These are phyloP conservation scores for Massariosphaeria phaeospora DNA, from an alignment of 495 filamentous ascomycete genomes.

Conservation along the genomic window DNA sequence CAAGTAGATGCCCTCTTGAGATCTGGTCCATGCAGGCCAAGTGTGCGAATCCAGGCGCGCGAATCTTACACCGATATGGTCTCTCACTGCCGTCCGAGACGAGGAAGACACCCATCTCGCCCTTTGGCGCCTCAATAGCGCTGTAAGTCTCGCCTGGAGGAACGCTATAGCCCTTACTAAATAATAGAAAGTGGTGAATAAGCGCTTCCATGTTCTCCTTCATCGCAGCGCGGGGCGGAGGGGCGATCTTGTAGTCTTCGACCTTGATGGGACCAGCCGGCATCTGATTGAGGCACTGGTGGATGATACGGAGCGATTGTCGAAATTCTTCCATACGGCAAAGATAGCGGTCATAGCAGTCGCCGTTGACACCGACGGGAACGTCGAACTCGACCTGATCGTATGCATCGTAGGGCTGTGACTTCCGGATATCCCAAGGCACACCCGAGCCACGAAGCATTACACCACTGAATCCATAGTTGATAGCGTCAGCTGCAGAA, in stretches of 20 bases:
- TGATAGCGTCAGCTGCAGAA: conserved; percentile 83
- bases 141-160: conserved; percentile 98
- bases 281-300: conserved; percentile 99
- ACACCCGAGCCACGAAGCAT: conserved; percentile 97
- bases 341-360: conserved; percentile 98
- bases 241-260: conserved; percentile 98
- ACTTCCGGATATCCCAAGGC: conserved; percentile 97
- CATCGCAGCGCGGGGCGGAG: conserved; percentile 94
- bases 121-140: conserved; percentile 97
- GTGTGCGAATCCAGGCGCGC: conserved; percentile 95
- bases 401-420: conserved; percentile 93
- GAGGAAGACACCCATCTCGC: conserved; percentile 98
- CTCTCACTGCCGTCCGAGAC: conserved; percentile 94
- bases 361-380: conserved; percentile 90
- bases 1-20: conserved; percentile 82
- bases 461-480: conserved; percentile 92
- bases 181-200: conserved; percentile 98
- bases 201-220: conserved; percentile 99
- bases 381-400: conserved; percentile 97
- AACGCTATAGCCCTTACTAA: conserved; percentile 95
- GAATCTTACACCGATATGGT: conserved; percentile 96
- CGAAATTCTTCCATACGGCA: conserved; percentile 99
- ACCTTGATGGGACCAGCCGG: conserved; percentile 87
- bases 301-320: conserved; percentile 93
- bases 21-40: conserved; percentile 91